Evolutionary conservation across 2,329 filamentous ascomycete genomes (phyloP).

Genomic region (Clarireedia paspali): DNA sequence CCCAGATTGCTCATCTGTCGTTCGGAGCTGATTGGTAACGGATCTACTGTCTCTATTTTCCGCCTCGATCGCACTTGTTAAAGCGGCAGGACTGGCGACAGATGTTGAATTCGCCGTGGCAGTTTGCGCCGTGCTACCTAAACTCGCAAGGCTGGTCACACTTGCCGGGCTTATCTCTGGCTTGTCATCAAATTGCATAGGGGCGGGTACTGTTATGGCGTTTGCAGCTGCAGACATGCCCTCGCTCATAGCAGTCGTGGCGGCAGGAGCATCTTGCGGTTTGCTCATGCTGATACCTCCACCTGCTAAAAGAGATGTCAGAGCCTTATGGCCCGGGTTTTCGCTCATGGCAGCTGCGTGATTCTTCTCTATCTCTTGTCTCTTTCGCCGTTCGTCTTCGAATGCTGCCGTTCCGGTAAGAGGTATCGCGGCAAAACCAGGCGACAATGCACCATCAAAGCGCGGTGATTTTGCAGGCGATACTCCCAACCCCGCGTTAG

Average conservation of each 20-base stretch:
- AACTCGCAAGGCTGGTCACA: conserved; percentile 27
- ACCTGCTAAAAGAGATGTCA: conserved; percentile 47
- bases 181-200: conserved; percentile 26
- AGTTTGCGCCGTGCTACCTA: conserved; percentile 27
- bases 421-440: conserved; percentile 31
- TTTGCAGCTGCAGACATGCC: conserved; percentile 26
- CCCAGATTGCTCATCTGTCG: conserved; percentile 20
- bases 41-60: conserved; percentile 20
- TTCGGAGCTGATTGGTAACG: conserved; percentile 16
- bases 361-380: conserved; percentile 37
- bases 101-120: conserved; percentile 28
- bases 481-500: conserved; percentile 23
- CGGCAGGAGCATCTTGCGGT: conserved; percentile 41
- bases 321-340: conserved; percentile 45
- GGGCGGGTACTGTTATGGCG: conserved; percentile 25
- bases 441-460: conserved; percentile 28
- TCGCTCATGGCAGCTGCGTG: conserved; percentile 38
- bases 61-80: conserved; percentile 20
- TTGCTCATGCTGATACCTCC: conserved; percentile 48
- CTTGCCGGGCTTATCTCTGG: conserved; percentile 27
- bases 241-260: conserved; percentile 25
- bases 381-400: conserved; percentile 44
- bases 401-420: conserved; percentile 47
- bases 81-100: conserved; percentile 25
- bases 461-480: conserved; percentile 29